Evolutionary conservation across 257 asterid genomes (phyloP), one percentile per base, ranked within the genome.

Genomic region (Jaltomata sinuosa): DNA sequence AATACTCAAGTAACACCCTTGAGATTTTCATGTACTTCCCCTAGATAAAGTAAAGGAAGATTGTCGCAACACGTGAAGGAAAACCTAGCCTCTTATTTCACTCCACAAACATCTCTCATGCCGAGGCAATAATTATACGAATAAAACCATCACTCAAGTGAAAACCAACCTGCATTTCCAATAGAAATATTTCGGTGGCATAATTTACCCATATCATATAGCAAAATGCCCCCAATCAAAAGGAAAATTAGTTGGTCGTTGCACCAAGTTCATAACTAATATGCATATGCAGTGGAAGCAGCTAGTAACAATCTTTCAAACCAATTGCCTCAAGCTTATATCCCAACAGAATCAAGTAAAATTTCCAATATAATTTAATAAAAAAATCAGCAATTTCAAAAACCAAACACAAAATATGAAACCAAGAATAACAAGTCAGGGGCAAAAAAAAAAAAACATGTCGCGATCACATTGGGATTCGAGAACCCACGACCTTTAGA

Each of bases 401-500:
- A 38, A 36, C 29, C 34, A 81, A 29, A 81, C 29, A 22, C 31
- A 32, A 31, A 68, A 8, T 1, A 83, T 53, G 50, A 64, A 76
- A 25, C 18, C 36, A 45, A 54, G 18, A 69, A 10, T 79, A 31
- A 27, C 19, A 54, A 16, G 21, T 32, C 22, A n/a, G 29, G 27
- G 32, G 22, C 25, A 21, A 18, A 21, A 0, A 18, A 29, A 31
- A 22, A 42, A n/a, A n/a, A n/a, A n/a, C 21, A 65, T 6, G 2
- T 11, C 50, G 5, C 85, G 97, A 93, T 91, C 99, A 72, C 94
- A 91, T 94, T 94, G 98, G 99, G 97, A 93, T 84, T 93, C 91
- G 96, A 95, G n/a, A n/a, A 95, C 97, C 97, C 98, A 95, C 98
- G 95, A 90, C 97, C 93, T 93, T 93, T 92, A 94, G 99, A 94